These are phyloP conservation scores for Pseudognaphalium luteoalbum DNA, from an alignment of 129 eudicot genomes.

Conservation along the genomic window DNA sequence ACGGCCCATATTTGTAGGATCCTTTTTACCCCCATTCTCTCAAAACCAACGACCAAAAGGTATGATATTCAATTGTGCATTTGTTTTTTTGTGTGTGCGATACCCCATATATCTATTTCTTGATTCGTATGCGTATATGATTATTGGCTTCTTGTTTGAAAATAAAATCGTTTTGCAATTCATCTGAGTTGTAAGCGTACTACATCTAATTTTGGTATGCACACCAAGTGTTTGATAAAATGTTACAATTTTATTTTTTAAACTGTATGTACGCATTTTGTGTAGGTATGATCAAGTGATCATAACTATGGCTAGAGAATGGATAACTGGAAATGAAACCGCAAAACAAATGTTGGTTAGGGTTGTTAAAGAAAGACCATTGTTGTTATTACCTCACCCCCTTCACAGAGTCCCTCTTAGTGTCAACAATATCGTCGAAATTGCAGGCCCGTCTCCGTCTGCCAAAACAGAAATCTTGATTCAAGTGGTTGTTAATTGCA, in stretches of 20 bases:
- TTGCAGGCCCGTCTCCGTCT: conserved; percentile 81
- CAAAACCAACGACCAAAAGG: not conserved
- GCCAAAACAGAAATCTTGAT: conserved; percentile 75
- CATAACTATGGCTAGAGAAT: conserved; percentile 43
- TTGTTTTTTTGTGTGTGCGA: no score
- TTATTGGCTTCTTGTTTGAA: not conserved
- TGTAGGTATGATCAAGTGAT: not conserved
- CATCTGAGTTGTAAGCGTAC: no score
- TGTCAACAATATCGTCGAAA: conserved; percentile 69
- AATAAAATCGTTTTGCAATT: no score
- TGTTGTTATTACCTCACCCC: conserved; percentile 56
- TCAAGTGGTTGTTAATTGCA: conserved; percentile 66
- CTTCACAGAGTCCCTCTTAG: conserved; percentile 78
- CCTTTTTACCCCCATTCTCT: no score
- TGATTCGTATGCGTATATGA: no score
- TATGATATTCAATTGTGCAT: not conserved
- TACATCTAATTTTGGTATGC: not conserved
- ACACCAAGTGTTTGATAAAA: not conserved
- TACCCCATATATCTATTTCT: no score
- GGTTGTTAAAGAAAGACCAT: conserved; percentile 51
- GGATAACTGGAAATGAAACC: conserved; percentile 62
- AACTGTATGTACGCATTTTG: not conserved
- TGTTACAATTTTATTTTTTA: not conserved
- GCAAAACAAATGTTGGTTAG: conserved; percentile 59
- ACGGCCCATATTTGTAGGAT: no score